Evolutionary conservation across 129 eudicot genomes (phyloP), one percentile per base, ranked within the genome.

Genomic region (carrot (Daucus carota)): DNA sequence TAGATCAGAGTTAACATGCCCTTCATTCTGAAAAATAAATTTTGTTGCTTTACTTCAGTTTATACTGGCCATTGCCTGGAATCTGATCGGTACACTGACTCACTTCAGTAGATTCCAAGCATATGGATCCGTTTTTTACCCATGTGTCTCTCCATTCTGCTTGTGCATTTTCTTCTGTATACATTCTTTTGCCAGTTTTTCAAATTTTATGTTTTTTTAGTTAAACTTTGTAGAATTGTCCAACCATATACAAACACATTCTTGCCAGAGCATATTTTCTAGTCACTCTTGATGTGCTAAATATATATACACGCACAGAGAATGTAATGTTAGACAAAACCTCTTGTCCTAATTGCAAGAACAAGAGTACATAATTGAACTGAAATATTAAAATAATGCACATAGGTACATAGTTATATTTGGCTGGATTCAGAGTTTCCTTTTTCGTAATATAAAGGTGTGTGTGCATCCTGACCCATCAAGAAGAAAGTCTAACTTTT

Each of bases 201-300:
- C 5, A 29, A 29, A 59, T 18, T 1, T 9, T 38, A 57, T 36
- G n/a, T n/a, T n/a, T n/a, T n/a, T n/a, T n/a, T n/a, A 41, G 48
- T 50, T 63, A 47, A 67, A 50, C 2, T 26, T n/a, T 7, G 29
- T 18, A 70, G 29, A 42, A 50, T 11, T 70, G 32, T 48, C 80
- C 80, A 77, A 50, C 45, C 31, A 33, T 40, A 44, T 48, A 63
- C 67, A 26, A 57, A 77, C 80, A 48, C 28, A 38, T 69, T 33
- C 11, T 31, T 36, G 18, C 52, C 41, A 45, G 76, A 41, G 32
- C 43, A 70, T 24, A 40, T 75, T 17, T 57, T 75, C 22, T 59
- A 57, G 40, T 74, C 52, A 41, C 26, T 20, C 70, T 52, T 31
- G 16, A 57, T 75, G 78, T 38, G 31, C 65, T n/a, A 8, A 54